Base-by-base conservation (phyloP, 2,329 filamentous ascomycete species). In the Arthrinium phaeospermum region DNA sequence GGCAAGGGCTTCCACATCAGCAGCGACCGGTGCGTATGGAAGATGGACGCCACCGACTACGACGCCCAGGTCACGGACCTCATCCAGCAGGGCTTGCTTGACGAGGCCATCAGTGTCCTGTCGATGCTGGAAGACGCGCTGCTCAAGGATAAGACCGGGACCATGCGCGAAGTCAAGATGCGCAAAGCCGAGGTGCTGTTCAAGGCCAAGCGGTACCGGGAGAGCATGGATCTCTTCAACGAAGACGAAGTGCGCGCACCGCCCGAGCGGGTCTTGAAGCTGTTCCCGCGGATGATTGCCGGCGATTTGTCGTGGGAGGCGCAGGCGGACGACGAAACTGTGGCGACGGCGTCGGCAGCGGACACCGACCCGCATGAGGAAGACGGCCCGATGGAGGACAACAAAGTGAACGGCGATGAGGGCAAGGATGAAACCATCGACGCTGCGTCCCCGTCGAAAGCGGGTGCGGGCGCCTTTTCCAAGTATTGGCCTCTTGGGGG, bases 1-100 rank as follows among this genome's bases (percentile, higher is more conserved):
- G 96, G 94, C 4, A 99, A 99, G 81, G 96, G 95, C 0, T 99
- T 99, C 77, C 89, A 98, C 73, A 95, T 98, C 70, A 92, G 93
- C 27, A 98, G 96, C 79, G 96, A 98, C 71, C 89, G 96, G 64
- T 93, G 89, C 46, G 93, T 99, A 49, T 99, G 96, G 96, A 93
- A 96, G 77, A 98, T 99, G 96, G 94, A 92, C 75, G 93, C 96
- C 4, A 91, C 95, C 49, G 93, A 95, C 75, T 99, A 99, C 79
- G 94, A 98, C 80, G 91, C 91, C 2, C 96, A 99, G 80, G 91
- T 98, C 30, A 90, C 95, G 73, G 91, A 96, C 75, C 87, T 99
- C 37, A 91, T 97, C 1, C 88, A 91, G 27, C 90, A 89, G 73
- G 90, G 88, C 13, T 89, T 90, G 73, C 94, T 95, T 71, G 96